These are phyloP conservation scores for Rosa rugosa DNA, from an alignment of 306 rosid species.

Conservation along the genomic window DNA sequence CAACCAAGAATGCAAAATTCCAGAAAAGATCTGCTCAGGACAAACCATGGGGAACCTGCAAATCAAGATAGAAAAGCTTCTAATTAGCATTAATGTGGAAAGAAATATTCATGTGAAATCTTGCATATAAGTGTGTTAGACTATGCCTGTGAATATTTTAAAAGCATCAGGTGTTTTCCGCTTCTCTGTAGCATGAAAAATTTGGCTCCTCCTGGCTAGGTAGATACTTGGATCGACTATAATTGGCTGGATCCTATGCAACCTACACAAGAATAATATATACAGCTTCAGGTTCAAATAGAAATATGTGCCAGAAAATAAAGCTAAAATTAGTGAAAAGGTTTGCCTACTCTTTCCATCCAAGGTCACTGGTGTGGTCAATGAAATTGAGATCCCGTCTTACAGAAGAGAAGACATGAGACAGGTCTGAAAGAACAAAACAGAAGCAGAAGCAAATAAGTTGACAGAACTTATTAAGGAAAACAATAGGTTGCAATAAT, in stretches of 20 bases:
- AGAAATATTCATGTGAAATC: neutral
- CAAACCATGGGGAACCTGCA: constrained; percentile 97
- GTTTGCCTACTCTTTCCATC: constrained; percentile 89
- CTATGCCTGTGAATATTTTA: constrained; percentile 85
- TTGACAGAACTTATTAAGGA: neutral
- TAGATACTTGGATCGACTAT: constrained; percentile 82
- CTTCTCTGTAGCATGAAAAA: constrained; percentile 86
- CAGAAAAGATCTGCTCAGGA: constrained; percentile 73
- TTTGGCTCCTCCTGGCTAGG: constrained; percentile 89
- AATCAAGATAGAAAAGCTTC: constrained; percentile 12
- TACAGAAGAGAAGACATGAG: constrained; percentile 82
- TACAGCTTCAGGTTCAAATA: constrained; percentile 19
- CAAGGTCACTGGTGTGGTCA: constrained; percentile 90
- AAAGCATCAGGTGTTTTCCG: constrained; percentile 81
- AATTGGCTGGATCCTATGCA: constrained; percentile 73
- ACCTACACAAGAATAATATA: constrained; percentile 40
- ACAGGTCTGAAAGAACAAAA: constrained; percentile 60
- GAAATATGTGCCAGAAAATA: constrained; percentile 12
- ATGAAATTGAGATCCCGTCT: constrained; percentile 82
- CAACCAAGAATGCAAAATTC: constrained; percentile 90
- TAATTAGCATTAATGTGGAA: constrained; percentile 20
- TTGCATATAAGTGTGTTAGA: constrained; percentile 22
- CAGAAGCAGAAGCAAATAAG: constrained; percentile 21
- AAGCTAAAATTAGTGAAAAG: constrained; percentile 20
- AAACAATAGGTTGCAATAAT: neutral